Base-by-base conservation (phyloP, 192 early-diverging fungal species). In the Gaertneriomyces semiglobifer region DNA sequence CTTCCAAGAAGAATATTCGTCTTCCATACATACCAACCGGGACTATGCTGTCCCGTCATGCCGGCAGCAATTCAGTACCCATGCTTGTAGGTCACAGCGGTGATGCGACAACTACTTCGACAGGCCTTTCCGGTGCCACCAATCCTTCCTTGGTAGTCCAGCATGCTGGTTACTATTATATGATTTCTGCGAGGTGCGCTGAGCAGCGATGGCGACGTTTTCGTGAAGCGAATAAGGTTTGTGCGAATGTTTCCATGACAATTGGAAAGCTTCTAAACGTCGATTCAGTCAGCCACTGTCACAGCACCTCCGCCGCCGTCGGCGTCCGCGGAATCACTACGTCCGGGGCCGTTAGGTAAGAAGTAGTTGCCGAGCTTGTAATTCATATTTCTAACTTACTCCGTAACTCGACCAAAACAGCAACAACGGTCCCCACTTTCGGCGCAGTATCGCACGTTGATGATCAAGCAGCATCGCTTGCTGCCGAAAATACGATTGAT, bases 151-250 rank as follows among this genome's bases (percentile, higher is more conserved):
- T 82, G 19, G 77, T 92, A 8, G 75, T 95, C 8, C 93, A 93
- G 65, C 92, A 93, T 78, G 86, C 92, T 41, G 93, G 93, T 9
- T 92, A 81, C 65, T 92, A 93, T 68, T 95, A 91, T 69, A 82
- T 89, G 62, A 61, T 82, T 6, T 84, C 92, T 41, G 92, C 93
- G 0, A 77, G 81, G 54, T 89, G 87, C 63, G 85, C 84, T 43
- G 89, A 91, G 39, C 87, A 93, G 53, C 65, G 88, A 51, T 80
- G 88, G 58, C 75, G 79, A 39, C 76, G 80, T 6, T 88, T 84
- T 66, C 77, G 81, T 50, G 74, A 77, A 10, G 67, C 65, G 18
- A 64, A 64, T 33, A 67, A 59, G 60, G 70, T 72, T n/a, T 38
- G 33, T 38, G 39, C 48, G 55, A 14, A 57, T 57, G 14, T 4